A percentile compares a stretch with the other conserved stretches of the same genome.
Conservation (phyloP, 2,329 filamentous ascomycete genomes). For the Trichoderma lentiforme region DNA sequence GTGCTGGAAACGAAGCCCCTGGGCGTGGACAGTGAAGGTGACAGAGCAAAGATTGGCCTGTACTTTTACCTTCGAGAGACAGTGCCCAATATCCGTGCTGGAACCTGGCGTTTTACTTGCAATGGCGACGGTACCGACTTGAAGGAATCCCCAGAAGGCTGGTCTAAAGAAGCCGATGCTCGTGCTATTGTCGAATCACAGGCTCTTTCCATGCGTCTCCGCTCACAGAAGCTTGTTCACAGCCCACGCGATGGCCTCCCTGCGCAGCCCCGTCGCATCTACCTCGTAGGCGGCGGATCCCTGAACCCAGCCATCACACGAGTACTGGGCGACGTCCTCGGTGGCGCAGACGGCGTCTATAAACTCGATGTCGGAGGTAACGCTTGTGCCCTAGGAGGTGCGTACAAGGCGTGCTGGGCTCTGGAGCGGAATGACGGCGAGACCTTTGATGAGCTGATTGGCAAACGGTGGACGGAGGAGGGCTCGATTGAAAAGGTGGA, state of each 20-base stretch:
- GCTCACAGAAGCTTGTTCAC: constrained; percentile 72
- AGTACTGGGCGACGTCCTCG: constrained; percentile 82
- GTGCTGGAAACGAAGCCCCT: constrained; percentile 68
- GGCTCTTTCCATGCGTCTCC: constrained; percentile 82
- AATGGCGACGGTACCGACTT: constrained; percentile 54
- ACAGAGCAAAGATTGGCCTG: constrained; percentile 79
- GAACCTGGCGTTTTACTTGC: constrained; percentile 79
- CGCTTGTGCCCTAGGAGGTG: constrained; percentile 88
- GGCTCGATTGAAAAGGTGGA: constrained; percentile 79
- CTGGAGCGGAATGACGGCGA: constrained; percentile 65
- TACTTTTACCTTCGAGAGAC: constrained; percentile 96
- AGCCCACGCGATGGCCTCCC: constrained; percentile 57
- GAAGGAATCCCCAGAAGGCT: constrained; percentile 28
- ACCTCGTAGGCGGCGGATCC: constrained; percentile 90
- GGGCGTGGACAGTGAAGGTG: constrained; percentile 51
- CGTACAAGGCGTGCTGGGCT: constrained; percentile 95
- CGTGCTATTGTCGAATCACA: constrained; percentile 93
- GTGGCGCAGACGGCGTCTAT: constrained; percentile 85
- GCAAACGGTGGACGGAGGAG: constrained; percentile 78
- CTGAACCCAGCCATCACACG: constrained; percentile 85
- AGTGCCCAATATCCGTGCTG: constrained; percentile 82
- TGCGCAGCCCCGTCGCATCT: constrained; percentile 82
- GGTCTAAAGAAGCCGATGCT: constrained; percentile 66
- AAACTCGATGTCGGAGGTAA: constrained; percentile 92
- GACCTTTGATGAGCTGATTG: constrained; percentile 86